Conservation (phyloP, 2,329 filamentous ascomycete genomes). For the Trichophyton benhamiae region DNA sequence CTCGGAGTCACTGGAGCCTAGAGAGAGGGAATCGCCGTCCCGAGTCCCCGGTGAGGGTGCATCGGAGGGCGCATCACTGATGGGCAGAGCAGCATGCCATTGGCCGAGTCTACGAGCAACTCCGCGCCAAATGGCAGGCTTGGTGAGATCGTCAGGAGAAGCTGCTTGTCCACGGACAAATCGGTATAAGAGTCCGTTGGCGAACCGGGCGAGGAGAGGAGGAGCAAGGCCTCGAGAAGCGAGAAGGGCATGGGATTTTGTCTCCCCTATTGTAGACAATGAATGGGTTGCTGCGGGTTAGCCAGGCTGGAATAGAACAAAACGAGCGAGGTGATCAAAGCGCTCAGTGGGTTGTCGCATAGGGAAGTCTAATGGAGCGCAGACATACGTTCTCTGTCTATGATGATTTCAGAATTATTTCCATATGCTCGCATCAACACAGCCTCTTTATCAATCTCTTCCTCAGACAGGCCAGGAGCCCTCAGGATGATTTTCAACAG, state of each 20-base stretch:
- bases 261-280: constrained; percentile 39
- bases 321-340: no score
- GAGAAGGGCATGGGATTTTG: constrained; percentile 66
- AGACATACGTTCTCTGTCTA: constrained; percentile 77
- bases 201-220: constrained; percentile 75
- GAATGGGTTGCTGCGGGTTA: constrained; percentile 8
- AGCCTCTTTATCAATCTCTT: constrained; percentile 70
- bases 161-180: constrained; percentile 75
- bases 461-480: constrained; percentile 54
- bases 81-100: constrained; percentile 70
- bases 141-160: constrained; percentile 65
- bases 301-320: background rate
- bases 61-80: constrained; percentile 31
- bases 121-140: constrained; percentile 63
- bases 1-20: constrained; percentile 35
- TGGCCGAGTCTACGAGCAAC: constrained; percentile 75
- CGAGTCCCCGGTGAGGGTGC: constrained; percentile 16
- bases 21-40: constrained; percentile 31
- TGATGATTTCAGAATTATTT: constrained; percentile 83
- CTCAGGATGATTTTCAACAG: constrained; percentile 40
- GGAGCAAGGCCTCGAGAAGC: constrained; percentile 75
- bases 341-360: background rate
- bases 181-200: constrained; percentile 90
- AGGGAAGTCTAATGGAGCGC: background rate
- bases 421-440: constrained; percentile 88